Evolutionary conservation across 306 rosid genomes (phyloP).

Genomic region (Hylodesmum podocarpum): DNA sequence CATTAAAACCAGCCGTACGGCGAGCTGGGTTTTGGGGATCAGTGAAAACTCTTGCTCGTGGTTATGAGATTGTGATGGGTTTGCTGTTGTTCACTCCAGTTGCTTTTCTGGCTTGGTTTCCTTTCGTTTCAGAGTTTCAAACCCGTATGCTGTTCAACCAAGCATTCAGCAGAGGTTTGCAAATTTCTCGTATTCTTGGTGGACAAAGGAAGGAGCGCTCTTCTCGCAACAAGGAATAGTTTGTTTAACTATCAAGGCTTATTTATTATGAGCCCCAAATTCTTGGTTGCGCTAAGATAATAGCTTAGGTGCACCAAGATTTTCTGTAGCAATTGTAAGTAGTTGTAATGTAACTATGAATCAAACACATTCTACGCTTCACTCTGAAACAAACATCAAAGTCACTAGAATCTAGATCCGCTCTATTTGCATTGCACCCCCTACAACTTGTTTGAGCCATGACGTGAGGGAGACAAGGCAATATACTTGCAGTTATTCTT

Average conservation of each 20-base stretch:
- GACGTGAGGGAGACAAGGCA: no score
- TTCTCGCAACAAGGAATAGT: conserved; percentile 43
- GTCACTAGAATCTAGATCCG: no score
- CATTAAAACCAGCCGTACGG: conserved; percentile 37
- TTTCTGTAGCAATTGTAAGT: conserved; percentile 29
- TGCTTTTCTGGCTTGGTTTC: conserved; percentile 57
- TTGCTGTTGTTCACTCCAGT: conserved; percentile 52
- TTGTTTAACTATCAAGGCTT: neutral
- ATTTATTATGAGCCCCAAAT: neutral
- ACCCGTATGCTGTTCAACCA: conserved; percentile 56
- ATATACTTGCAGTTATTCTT: no score
- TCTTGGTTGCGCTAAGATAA: conserved; percentile 13
- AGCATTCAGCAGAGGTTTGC: conserved; percentile 57
- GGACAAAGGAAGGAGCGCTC: conserved; percentile 50
- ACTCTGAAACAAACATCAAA: neutral
- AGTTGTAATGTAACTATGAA: conserved; percentile 25
- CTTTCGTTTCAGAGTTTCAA: conserved; percentile 57
- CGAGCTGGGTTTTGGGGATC: conserved; percentile 57
- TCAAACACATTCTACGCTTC: conserved; percentile 11
- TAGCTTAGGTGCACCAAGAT: neutral
- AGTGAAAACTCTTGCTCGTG: conserved; percentile 51
- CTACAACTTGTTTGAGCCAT: no score
- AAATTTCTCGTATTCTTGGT: conserved; percentile 53
- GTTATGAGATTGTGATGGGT: conserved; percentile 54
- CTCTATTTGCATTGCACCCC: no score